Evolutionary conservation across 1,284 basidiomycete genomes (phyloP).

Genomic region (Leccinum fuscescens): DNA sequence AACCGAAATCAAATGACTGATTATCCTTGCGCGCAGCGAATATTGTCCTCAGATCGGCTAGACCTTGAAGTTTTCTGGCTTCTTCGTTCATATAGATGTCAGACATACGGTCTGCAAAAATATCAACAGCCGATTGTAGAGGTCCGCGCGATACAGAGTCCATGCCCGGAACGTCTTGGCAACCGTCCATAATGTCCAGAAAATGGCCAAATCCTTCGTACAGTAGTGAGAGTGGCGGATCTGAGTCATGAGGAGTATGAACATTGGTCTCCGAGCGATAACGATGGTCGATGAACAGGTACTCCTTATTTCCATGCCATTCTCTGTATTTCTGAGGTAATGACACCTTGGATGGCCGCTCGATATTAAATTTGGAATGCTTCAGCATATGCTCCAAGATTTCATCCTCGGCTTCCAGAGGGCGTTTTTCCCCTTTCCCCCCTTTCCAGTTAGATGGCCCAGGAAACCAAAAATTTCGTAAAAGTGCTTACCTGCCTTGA

Average conservation of each 20-base stretch:
- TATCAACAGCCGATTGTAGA: neutral
- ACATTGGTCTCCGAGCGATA: no score
- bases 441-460: neutral
- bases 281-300: no score
- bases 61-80: neutral
- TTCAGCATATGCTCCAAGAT: neutral
- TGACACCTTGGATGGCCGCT: neutral
- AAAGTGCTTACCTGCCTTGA: neutral
- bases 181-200: neutral
- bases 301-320: no score
- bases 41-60: neutral
- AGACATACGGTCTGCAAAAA: neutral
- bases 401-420: neutral
- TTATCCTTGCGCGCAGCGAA: neutral
- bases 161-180: neutral
- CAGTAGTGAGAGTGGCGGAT: no score
- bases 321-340: no score
- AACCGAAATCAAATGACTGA: neutral
- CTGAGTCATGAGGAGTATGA: no score
- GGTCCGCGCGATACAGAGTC: neutral
- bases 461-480: neutral
- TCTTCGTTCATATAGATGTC: neutral
- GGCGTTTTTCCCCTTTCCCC: neutral
- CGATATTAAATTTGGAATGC: neutral
- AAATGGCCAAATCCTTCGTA: neutral